A percentile compares a stretch with the other conserved stretches of the same genome.
Conservation (phyloP, 164 flowering plant species). For the Hamamelis virginiana region DNA sequence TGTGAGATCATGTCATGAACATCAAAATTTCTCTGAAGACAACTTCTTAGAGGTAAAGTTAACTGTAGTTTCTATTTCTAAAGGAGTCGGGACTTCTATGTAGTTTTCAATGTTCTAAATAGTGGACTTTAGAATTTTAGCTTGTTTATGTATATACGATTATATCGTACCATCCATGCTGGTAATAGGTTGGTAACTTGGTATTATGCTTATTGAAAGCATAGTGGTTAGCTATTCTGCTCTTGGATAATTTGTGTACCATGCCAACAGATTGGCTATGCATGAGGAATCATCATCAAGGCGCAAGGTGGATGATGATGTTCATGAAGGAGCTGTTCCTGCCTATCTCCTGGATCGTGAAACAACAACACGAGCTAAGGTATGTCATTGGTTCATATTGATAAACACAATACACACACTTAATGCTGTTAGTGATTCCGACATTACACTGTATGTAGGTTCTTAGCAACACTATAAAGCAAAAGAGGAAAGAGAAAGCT, state of each 20-base stretch:
- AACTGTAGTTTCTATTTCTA: too few species aligned
- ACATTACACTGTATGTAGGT: conserved; percentile 38
- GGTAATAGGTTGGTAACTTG: too few species aligned
- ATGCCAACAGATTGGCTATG: conserved; percentile 66
- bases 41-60: too few species aligned
- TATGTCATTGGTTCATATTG: conserved; percentile 15
- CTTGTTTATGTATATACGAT: too few species aligned
- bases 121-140: too few species aligned
- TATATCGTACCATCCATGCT: too few species aligned
- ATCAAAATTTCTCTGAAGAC: too few species aligned
- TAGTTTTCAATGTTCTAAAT: too few species aligned
- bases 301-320: conserved; percentile 90
- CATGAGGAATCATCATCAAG: conserved; percentile 85
- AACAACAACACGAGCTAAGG: conserved; percentile 86
- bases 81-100: too few species aligned
- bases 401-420: neutral
- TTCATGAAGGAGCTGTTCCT: conserved; percentile 89
- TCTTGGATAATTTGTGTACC: neutral
- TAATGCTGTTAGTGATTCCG: neutral
- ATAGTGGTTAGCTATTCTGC: too few species aligned
- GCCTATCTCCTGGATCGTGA: conserved; percentile 97
- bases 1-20: too few species aligned
- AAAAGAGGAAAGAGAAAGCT: conserved; percentile 97
- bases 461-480: conserved; percentile 93
- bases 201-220: too few species aligned